Percentiles rank a stretch among this genome's conserved stretches.
Evolutionary conservation across 169 alveolate species (phyloP).

Genomic region (Plasmodium ovale): DNA sequence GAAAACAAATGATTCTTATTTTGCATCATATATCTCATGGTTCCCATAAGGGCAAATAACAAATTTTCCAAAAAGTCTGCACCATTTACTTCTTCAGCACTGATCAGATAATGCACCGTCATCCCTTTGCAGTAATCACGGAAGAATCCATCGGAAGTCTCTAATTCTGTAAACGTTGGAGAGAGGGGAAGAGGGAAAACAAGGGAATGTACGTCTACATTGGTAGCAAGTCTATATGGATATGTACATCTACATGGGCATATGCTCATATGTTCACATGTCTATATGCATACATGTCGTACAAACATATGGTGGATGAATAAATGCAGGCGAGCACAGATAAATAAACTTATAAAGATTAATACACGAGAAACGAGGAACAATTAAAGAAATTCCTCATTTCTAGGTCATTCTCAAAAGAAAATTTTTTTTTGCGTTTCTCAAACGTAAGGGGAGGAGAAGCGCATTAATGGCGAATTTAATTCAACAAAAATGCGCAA

Average conservation of each 20-base stretch:
- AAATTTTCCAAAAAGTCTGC: neutral
- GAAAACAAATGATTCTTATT: neutral
- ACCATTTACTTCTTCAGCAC: constrained; percentile 21
- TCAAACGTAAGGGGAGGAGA: no score
- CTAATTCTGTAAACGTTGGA: constrained; percentile 15
- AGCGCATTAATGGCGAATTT: no score
- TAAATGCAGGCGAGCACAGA: no score
- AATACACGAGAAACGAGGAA: no score
- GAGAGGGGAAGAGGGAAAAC: neutral
- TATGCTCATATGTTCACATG: neutral
- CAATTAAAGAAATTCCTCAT: no score
- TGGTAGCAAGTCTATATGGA: neutral
- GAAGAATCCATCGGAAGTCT: neutral
- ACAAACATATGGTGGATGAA: no score
- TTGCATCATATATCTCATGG: neutral
- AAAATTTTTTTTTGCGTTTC: no score
- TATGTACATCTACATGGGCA: neutral
- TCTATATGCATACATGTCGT: neutral
- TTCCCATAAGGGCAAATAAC: neutral
- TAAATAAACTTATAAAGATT: no score
- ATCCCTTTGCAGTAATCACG: constrained; percentile 24
- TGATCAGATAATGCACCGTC: constrained; percentile 48
- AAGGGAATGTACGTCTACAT: neutral
- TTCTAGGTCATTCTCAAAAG: no score
- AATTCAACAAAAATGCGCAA: no score